Evolutionary conservation across 345 rosid species (phyloP).

Genomic region (Eucalyptus curtisii): DNA sequence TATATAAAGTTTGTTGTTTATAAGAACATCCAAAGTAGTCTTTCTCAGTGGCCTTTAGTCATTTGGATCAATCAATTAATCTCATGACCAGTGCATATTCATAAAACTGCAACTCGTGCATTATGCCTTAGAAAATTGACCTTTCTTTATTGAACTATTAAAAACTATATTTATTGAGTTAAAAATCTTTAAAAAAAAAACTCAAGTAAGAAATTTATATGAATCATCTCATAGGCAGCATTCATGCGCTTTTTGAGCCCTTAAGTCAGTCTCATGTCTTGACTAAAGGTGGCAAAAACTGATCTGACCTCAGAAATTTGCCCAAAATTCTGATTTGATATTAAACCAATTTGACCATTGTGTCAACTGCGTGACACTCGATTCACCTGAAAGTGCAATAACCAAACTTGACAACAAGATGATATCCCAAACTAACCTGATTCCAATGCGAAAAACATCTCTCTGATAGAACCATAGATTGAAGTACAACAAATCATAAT

Average conservation of each 20-base stretch:
- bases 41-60: not conserved
- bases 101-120: not conserved
- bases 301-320: not conserved
- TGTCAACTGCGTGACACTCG: not conserved
- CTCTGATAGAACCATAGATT: not conserved
- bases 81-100: not conserved
- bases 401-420: not conserved
- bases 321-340: not conserved
- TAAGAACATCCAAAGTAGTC: not conserved
- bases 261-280: not conserved
- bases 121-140: not conserved
- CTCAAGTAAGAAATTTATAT: not conserved
- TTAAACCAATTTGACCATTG: not conserved
- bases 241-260: not conserved
- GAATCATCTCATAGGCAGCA: not conserved
- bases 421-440: not conserved
- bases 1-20: not conserved
- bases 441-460: not conserved
- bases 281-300: not conserved
- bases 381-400: not conserved
- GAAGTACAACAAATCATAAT: not conserved
- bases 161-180: not conserved
- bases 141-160: not conserved
- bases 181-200: not conserved
- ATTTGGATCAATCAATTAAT: not conserved